phyloP scores from a whole-genome alignment of 345 rosid species.

The Melaleuca quinquenervia region DNA sequence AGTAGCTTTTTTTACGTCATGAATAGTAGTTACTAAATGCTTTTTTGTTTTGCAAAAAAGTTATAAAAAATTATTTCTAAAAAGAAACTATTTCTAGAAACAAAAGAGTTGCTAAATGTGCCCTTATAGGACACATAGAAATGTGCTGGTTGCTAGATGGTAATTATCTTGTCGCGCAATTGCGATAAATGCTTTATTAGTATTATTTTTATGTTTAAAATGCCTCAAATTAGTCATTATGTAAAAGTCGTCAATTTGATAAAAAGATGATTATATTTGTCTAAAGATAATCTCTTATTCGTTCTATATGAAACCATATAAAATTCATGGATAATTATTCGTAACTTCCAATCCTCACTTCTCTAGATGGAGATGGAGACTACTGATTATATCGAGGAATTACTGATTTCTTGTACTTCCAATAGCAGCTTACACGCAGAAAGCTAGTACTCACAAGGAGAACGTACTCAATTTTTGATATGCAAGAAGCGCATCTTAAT shows the following conservation, averaged over 20 bases:
- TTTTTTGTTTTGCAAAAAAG: too few relatives aligned
- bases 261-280: not conserved
- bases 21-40: too few relatives aligned
- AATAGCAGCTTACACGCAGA: rapidly evolving
- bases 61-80: too few relatives aligned
- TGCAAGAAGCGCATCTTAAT: not conserved
- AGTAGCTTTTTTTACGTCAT: too few relatives aligned
- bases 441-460: rapidly evolving
- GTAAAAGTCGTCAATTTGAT: not conserved
- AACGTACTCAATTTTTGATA: not conserved
- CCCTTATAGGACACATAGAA: not conserved
- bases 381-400: not conserved
- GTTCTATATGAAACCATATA: not conserved
- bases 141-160: not conserved
- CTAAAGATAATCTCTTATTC: not conserved
- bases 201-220: not conserved
- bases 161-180: not conserved
- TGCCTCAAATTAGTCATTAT: not conserved
- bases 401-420: not conserved
- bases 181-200: not conserved
- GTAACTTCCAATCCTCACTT: not conserved
- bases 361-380: not conserved
- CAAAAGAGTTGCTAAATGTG: too few relatives aligned
- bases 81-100: too few relatives aligned
- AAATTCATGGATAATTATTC: not conserved